Conservation (phyloP, 768 basidiomycete genomes). For the Boletus pseudo-olivaceus region DNA sequence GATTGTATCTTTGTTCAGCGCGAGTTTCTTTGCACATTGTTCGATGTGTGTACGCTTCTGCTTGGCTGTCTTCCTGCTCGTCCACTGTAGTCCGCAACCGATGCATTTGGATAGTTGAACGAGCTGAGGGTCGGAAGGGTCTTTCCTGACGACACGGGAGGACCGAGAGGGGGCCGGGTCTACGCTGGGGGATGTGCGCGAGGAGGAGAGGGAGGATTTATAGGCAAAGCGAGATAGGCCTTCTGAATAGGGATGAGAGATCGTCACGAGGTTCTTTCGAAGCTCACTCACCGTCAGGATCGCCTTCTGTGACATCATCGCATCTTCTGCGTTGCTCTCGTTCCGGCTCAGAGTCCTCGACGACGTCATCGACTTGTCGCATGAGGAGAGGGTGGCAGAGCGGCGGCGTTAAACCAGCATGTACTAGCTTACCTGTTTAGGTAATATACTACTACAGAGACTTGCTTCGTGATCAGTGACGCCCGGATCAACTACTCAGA, state of each 20-base stretch:
- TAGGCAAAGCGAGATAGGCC: slow-evolving; percentile 42
- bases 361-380: slow-evolving; percentile 2
- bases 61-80: slow-evolving; percentile 54
- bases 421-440: too few relatives aligned
- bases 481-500: slow-evolving; percentile 87
- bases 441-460: too few relatives aligned
- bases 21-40: slow-evolving; percentile 62
- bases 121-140: slow-evolving; percentile 37
- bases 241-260: not conserved
- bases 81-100: slow-evolving; percentile 66
- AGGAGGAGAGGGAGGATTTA: not conserved
- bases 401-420: too few relatives aligned
- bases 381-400: too few relatives aligned
- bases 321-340: not conserved
- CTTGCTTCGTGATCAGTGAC: too few relatives aligned
- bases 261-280: not conserved
- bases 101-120: slow-evolving; percentile 54
- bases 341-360: not conserved
- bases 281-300: slow-evolving; percentile 1
- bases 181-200: not conserved
- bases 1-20: slow-evolving; percentile 53
- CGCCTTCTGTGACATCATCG: not conserved
- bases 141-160: slow-evolving; percentile 3
- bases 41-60: slow-evolving; percentile 69
- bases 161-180: not conserved